Evolutionary conservation across 2,329 filamentous ascomycete species (phyloP), one percentile per base, ranked within the genome.

Genomic region (Penicillium sp.): DNA sequence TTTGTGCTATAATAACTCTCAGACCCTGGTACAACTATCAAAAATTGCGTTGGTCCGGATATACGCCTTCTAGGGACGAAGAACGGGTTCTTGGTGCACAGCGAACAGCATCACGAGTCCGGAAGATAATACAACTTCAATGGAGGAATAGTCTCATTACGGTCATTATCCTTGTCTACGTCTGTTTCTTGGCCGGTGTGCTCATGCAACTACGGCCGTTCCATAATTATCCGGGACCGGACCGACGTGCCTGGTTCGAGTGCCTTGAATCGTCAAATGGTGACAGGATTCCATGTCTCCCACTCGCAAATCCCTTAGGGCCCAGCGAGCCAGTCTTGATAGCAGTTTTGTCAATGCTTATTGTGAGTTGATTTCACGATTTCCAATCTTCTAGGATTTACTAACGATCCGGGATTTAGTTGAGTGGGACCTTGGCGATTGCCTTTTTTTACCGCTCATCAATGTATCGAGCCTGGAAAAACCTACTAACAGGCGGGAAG

Each of bases 121-220:
- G 36, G 17, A 40, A 40, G 8, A 40, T 40, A 26, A n/a, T 40
- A 17, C 36, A 40, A 12, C 21, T 40, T 10, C 36, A 40, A n/a
- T 40, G 36, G 36, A 40, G 36, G 12, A 40, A 40, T n/a, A 40
- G 36, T 26, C 36, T 40, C 13, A 40, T 40, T 8, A 40, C 36
- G 4, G 36, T 40, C 12, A 20, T 26, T 5, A 40, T 40, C 13
- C 36, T 40, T 7, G 21, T 40, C n/a, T 40, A 40, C 21, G 36
- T 40, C 20, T 40, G 36, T 21, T 40, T 40, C 8, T 17, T 40
- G 21, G 36, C 36, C 7, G 36, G 36, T 15, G 36, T 40, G 4
- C 36, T 40, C 36, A 40, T 40, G 36, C 13, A 40, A 17, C 36
- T 40, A 17, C 36, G 36, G 3, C 36, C 36, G 13, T 40, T 40